Evolutionary conservation across 2,329 filamentous ascomycete species (phyloP).

Genomic region (Colletotrichum ledebouriae): DNA sequence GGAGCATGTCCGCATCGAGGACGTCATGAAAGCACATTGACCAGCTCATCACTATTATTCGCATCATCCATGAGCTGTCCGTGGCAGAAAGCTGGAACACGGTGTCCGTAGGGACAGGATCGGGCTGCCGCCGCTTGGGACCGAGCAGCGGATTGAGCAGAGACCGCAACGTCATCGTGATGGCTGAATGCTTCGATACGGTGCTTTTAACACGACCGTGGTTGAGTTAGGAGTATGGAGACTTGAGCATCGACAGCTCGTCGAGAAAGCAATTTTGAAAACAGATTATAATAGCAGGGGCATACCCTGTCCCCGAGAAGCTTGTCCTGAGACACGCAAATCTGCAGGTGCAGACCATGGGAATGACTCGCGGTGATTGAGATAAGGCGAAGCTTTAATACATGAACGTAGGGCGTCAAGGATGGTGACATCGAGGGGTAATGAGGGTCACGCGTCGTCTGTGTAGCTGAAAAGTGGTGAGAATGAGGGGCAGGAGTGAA

Average conservation of each 20-base stretch:
- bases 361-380: slow-evolving; percentile 22
- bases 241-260: not conserved
- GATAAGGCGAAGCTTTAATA: slow-evolving; percentile 30
- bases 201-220: not conserved
- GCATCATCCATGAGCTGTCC: slow-evolving; percentile 50
- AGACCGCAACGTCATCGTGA: slow-evolving; percentile 18
- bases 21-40: slow-evolving; percentile 61
- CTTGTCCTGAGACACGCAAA: slow-evolving; percentile 8
- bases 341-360: not conserved
- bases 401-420: slow-evolving; percentile 20
- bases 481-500: not conserved
- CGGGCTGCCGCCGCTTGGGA: slow-evolving; percentile 14
- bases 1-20: slow-evolving; percentile 57
- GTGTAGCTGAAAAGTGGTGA: not conserved
- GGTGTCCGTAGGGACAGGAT: slow-evolving; percentile 19
- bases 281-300: slow-evolving; percentile 2
- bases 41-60: slow-evolving; percentile 49
- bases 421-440: not conserved
- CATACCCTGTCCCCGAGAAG: slow-evolving; percentile 16
- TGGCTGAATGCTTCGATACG: not conserved
- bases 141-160: slow-evolving; percentile 34
- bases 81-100: slow-evolving; percentile 49
- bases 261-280: not conserved
- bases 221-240: too few relatives aligned
- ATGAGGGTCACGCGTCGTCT: slow-evolving; percentile 1